Evolutionary conservation across 2,329 filamentous ascomycete species (phyloP), one percentile per base, ranked within the genome.

Genomic region (Gyromitra esculenta): DNA sequence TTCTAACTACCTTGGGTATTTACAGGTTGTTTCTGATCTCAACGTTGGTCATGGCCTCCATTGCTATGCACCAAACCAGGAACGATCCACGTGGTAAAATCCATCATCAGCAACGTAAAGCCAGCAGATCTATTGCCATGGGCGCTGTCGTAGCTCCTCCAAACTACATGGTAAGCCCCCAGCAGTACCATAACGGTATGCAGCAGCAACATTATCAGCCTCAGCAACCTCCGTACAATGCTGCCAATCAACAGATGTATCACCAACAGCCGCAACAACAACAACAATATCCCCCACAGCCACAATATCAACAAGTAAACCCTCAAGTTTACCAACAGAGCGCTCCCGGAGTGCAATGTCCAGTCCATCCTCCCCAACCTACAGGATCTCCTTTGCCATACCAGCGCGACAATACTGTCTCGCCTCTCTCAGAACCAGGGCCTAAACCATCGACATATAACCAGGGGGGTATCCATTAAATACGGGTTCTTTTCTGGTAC

Each of bases 1-100:
- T 45, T 9, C n/a, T 64, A 62, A 62, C 25, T 48, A n/a, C 18
- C 60, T 50, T 35, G 41, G 21, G 15, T 39, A 2, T 37, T 21
- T n/a, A 54, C 5, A 71, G 67, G 13, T 2, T 71, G 15, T 7
- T 50, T 60, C 7, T 60, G 7, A 71, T 71, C 5, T 37, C 39
- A 37, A 48, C 52, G 6, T 9, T 71, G 18, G 48, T 63, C 3
- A 15, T 60, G 8, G 37, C 18, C 43, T 62, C 54, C 13, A 39
- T 71, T 18, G 56, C 60, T 37, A 45, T 71, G 31, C 56, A 62
- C 39, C 62, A 37, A 39, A 71, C 54, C 8, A 56, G 67, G 5
- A 63, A 18, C 11, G 67, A 71, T 37, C 35, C 48, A 8, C n/a
- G 15, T 13, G 67, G 67, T 18, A 71, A 31, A 45, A 62, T 50